Conservation (phyloP, 1,284 basidiomycete species). For the Apiotrichum montevideense region DNA sequence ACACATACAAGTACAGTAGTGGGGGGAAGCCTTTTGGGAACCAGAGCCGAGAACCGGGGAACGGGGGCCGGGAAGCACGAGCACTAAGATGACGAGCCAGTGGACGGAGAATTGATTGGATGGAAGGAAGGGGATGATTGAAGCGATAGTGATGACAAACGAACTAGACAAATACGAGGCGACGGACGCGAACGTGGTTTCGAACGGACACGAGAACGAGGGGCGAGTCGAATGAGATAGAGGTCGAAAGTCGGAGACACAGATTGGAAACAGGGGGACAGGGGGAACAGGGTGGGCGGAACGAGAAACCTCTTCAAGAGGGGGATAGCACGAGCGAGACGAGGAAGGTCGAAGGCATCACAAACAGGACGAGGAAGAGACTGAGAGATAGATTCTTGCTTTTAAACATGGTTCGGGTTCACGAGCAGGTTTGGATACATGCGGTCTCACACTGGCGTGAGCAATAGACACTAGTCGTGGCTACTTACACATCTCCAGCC, state of each 20-base stretch:
- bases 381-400: slow-evolving; percentile 1
- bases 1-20: too few species aligned
- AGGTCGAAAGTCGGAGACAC: slow-evolving; percentile 4
- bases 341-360: slow-evolving; percentile 3
- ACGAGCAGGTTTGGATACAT: slow-evolving; percentile 8
- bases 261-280: slow-evolving; percentile 2
- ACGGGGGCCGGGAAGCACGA: too few species aligned
- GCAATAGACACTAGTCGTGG: not conserved
- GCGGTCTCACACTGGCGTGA: slow-evolving; percentile 2
- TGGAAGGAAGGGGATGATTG: not conserved
- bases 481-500: not conserved
- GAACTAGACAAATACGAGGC: slow-evolving; percentile 1
- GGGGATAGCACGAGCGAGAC: not conserved
- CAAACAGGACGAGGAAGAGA: slow-evolving; percentile 4
- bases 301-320: not conserved
- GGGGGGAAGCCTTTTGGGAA: too few species aligned
- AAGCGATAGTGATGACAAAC: not conserved
- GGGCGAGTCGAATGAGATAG: slow-evolving; percentile 3
- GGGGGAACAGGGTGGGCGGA: not conserved
- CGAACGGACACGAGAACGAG: not conserved
- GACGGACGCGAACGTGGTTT: not conserved
- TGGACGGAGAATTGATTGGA: not conserved
- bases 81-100: too few species aligned
- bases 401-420: slow-evolving; percentile 2
- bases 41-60: too few species aligned